phyloP scores from a whole-genome alignment of 2,329 filamentous ascomycete genomes.

The Drechslerella stenobrocha region DNA sequence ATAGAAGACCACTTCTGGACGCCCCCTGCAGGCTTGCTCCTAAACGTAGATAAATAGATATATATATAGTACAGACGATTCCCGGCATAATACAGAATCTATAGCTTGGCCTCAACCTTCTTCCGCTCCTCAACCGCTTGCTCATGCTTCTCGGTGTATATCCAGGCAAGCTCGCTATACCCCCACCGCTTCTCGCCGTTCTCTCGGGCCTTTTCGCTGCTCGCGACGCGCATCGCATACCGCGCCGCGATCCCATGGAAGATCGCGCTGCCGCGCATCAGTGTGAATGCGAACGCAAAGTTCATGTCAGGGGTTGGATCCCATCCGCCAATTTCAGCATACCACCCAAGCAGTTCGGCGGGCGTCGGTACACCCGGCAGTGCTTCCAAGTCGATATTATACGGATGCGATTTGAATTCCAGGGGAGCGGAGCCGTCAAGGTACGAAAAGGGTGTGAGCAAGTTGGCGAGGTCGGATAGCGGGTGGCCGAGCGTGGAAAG shows the following conservation, averaged over 20 bases:
- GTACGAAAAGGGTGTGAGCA: conserved; percentile 62
- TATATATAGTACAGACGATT: conserved; percentile 20
- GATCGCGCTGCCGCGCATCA: conserved; percentile 57
- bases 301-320: conserved; percentile 61
- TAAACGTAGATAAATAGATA: background rate
- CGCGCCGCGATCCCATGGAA: conserved; percentile 90
- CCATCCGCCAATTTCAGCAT: conserved; percentile 70
- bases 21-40: no score
- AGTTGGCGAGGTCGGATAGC: conserved; percentile 81
- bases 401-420: conserved; percentile 14
- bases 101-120: conserved; percentile 58
- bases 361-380: conserved; percentile 69
- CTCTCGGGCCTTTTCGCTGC: conserved; percentile 75
- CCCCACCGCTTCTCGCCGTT: conserved; percentile 71
- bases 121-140: conserved; percentile 55
- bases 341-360: conserved; percentile 67
- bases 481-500: conserved; percentile 98
- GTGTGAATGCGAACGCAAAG: conserved; percentile 57
- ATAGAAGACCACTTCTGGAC: no score
- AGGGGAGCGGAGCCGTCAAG: conserved; percentile 16
- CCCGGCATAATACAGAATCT: no score
- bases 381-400: conserved; percentile 34
- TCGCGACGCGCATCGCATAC: conserved; percentile 82
- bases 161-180: conserved; percentile 78
- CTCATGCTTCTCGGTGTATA: conserved; percentile 62